phyloP scores from a whole-genome alignment of 2,329 filamentous ascomycete genomes.

The Neonectria magnoliae region DNA sequence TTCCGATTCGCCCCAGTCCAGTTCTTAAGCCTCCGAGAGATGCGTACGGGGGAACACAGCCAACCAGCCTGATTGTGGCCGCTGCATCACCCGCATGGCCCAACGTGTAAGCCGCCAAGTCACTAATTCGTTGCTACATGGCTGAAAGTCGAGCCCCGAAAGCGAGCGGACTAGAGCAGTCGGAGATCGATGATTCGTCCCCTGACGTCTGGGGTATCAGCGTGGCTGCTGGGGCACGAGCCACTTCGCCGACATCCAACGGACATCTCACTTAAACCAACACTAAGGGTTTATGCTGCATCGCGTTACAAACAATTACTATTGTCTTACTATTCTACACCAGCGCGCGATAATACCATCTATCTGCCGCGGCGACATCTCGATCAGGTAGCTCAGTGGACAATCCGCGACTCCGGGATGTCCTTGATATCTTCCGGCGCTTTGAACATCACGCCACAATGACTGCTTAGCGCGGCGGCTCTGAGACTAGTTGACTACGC shows the following conservation, averaged over 20 bases:
- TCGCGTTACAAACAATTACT: neutral
- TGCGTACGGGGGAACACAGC: slow-evolving; percentile 2
- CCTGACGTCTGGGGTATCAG: no score
- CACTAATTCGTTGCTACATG: no score
- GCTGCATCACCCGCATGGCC: slow-evolving; percentile 13
- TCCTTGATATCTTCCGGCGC: slow-evolving; percentile 17
- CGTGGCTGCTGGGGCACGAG: no score
- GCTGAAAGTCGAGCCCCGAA: no score
- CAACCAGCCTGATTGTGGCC: neutral
- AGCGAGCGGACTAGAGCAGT: no score
- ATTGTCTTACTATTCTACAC: neutral
- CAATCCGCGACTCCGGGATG: slow-evolving; percentile 25
- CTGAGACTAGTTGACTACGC: slow-evolving; percentile 7
- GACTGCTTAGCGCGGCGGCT: slow-evolving; percentile 22
- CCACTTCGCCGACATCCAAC: no score
- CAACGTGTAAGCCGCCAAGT: neutral
- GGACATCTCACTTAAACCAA: no score
- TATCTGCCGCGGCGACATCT: slow-evolving; percentile 10
- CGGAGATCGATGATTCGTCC: no score
- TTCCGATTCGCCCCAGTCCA: slow-evolving; percentile 11
- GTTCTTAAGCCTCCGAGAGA: neutral
- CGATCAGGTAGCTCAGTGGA: slow-evolving; percentile 28
- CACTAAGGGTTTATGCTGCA: neutral
- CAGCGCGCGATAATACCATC: neutral
- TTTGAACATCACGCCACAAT: slow-evolving; percentile 38